phyloP scores from a whole-genome alignment of 345 rosid genomes.

The Rhizophora apiculata region DNA sequence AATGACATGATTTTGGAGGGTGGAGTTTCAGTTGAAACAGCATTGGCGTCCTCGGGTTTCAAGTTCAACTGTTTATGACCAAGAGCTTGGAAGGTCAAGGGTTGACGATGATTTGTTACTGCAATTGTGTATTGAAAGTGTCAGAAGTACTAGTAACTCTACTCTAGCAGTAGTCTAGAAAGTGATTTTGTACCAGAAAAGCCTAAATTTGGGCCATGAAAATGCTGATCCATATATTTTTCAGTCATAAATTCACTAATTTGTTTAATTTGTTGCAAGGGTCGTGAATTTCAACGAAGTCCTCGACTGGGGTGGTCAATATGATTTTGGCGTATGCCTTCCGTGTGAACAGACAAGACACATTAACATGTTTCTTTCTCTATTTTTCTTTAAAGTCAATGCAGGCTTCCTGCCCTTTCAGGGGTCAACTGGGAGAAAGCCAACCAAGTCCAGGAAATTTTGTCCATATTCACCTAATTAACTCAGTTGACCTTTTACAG shows the following conservation, averaged over 20 bases:
- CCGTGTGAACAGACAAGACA: constrained; percentile 30
- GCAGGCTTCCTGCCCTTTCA: no score
- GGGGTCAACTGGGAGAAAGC: not conserved
- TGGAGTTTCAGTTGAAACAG: constrained; percentile 20
- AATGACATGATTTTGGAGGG: constrained; percentile 20
- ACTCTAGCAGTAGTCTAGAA: constrained; percentile 16
- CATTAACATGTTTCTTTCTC: not conserved
- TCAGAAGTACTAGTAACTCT: constrained; percentile 3
- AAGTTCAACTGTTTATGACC: constrained; percentile 23
- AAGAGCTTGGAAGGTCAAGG: constrained; percentile 36
- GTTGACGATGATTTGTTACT: constrained; percentile 34
- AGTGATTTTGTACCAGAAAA: constrained; percentile 34
- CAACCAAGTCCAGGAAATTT: not conserved
- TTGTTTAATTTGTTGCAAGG: no score
- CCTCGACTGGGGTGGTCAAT: not conserved
- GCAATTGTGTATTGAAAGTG: constrained; percentile 28
- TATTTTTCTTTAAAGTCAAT: no score
- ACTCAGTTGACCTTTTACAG: no score
- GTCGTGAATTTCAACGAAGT: not conserved
- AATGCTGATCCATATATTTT: constrained; percentile 19
- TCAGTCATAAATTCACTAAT: constrained; percentile 6
- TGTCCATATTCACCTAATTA: no score
- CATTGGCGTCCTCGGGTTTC: not conserved
- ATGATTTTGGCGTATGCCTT: not conserved
- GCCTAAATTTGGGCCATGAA: constrained; percentile 18